Evolutionary conservation across 345 rosid species (phyloP), one percentile per base, ranked within the genome.

Genomic region (Viola odorata): DNA sequence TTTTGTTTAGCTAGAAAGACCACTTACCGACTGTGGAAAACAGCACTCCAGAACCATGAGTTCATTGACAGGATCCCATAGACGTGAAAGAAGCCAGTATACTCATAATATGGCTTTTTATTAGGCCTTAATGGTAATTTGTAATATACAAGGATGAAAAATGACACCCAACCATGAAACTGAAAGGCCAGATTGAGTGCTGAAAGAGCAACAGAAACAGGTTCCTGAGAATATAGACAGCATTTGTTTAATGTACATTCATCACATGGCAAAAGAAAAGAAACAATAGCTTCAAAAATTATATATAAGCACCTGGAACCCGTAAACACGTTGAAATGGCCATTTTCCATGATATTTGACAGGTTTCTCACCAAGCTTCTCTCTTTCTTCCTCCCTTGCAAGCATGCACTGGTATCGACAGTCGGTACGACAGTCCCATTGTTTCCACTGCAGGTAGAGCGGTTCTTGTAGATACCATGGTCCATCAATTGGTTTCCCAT

Each of bases 381-480:
- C 72, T 56, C 89, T 80, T 61, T 89, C 92, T 76, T 85, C 85
- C 80, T 89, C 94, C 75, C 96, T 85, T 51, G 74, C 64, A 77
- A 89, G 79, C 96, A 92, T 92, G 63, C 98, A 88, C 38, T 84
- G 78, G 68, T 85, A 88, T 37, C 67, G 81, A 48, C 96, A 88
- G 61, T 85, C 88, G 65, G 80, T 77, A 44, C 41, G 80, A 65
- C 96, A 89, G 62, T 89, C 95, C 98, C 96, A 91, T 41, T 91
- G 95, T 77, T 88, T 91, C 96, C 98, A 91, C 63, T 70, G 65
- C 16, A 83, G 68, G 65, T 88, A 88, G 39, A 91, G 91, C 5
- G 98, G 96, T 64, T 91, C 96, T 73, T 91, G 95, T 63, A 85
- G 65, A 67, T 91, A 87, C 95, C 96, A 84, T 0, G 95, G 87